Evolutionary conservation across 2,329 filamentous ascomycete genomes (phyloP).

Genomic region (Purpureocillium takamizusanense): DNA sequence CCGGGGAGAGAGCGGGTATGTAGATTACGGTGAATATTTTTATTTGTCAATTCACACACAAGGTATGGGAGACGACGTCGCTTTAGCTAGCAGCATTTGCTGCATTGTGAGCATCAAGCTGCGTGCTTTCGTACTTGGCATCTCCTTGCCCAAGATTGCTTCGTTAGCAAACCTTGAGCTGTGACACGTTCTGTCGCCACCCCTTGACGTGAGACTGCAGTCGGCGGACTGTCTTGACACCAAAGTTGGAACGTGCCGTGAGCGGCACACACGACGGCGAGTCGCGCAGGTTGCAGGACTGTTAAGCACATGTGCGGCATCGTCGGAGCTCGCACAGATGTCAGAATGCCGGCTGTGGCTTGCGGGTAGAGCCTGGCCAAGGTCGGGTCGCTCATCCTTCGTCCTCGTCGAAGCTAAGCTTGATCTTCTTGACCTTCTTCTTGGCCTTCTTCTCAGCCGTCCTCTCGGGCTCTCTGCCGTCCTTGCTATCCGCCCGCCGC

Average conservation of each 20-base stretch:
- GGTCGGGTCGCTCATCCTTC: slow-evolving; percentile 33
- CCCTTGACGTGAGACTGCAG: no score
- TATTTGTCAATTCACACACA: slow-evolving; percentile 25
- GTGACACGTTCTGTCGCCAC: no score
- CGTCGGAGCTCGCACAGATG: not conserved
- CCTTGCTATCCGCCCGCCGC: slow-evolving; percentile 1
- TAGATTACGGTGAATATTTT: slow-evolving; percentile 31
- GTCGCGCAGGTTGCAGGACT: no score
- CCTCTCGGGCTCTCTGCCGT: slow-evolving; percentile 12
- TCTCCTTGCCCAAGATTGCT: no score
- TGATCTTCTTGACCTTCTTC: slow-evolving; percentile 55
- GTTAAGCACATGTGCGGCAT: no score
- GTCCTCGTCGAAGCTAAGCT: slow-evolving; percentile 58
- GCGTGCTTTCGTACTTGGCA: no score
- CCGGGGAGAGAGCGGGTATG: slow-evolving; percentile 17
- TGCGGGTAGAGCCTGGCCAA: slow-evolving; percentile 1
- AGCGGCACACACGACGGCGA: no score
- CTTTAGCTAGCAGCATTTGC: not conserved
- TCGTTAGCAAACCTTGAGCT: no score
- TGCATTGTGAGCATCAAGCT: no score
- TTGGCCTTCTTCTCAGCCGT: slow-evolving; percentile 24
- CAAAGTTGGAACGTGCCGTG: no score
- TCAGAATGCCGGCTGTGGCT: not conserved
- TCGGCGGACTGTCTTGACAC: no score
- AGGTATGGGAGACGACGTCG: slow-evolving; percentile 4